Base-by-base conservation (phyloP, 2,329 filamentous ascomycete species). In the Cladophialophora bantiana region DNA sequence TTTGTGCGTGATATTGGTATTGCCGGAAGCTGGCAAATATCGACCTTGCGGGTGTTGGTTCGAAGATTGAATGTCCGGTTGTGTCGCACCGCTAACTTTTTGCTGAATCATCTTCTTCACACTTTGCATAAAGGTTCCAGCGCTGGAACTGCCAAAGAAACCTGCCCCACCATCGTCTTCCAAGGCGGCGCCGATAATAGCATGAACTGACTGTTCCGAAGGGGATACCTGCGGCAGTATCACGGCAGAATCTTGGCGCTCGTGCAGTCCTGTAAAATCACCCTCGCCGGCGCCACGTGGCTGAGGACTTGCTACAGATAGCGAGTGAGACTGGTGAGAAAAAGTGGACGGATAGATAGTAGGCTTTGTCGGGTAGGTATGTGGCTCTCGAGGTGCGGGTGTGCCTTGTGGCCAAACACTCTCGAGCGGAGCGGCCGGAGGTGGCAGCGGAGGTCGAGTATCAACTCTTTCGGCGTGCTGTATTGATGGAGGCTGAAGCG, bases 111-210 rank as follows among this genome's bases (percentile, higher is more conserved):
- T 38, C 48, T 54, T 60, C 59, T 79, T 82, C 45, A 83, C 82
- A 62, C 83, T 81, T 1, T 77, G 77, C 34, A 82, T 83, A 56
- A 83, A 83, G 2, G 80, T 81, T 0, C 81, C 80, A 0, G 80
- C 80, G 64, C 82, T 83, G 15, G 81, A 83, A 66, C 77, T 82
- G 0, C 82, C 81, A 62, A 83, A 83, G 65, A 81, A 83, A 18
- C 82, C 81, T 13, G 79, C 76, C 0, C 76, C 81, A 26, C 72
- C 77, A 0, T 78, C 80, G 62, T 82, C 80, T 32, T 81, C 80
- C 2, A 80, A 74, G 1, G 82, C 31, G 15, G 55, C 77, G 0
- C 79, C 79, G 6, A 81, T 83, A 79, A 83, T 83, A 1, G 81
- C 82, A 67, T 82, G 80, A 2, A 77, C 78, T 0, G 79, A 78